These are phyloP conservation scores for Thelephora ganbajun DNA, from an alignment of 768 basidiomycete species.

Conservation along the genomic window DNA sequence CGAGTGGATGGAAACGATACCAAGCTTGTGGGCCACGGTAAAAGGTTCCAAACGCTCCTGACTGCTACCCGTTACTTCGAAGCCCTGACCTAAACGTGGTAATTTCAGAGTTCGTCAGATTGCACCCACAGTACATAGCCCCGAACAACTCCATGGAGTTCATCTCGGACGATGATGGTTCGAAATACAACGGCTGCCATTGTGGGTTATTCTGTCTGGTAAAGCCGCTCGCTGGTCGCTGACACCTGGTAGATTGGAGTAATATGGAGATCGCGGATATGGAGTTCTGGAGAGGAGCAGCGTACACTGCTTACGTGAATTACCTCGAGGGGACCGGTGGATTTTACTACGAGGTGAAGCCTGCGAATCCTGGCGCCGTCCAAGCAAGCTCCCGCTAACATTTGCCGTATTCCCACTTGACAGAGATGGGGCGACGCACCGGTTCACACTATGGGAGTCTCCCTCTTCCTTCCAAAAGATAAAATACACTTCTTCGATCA, in stretches of 20 bases:
- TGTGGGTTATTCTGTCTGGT: conserved; percentile 23
- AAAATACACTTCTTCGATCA: conserved; percentile 66
- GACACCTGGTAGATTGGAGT: conserved; percentile 33
- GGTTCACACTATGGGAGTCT: conserved; percentile 34
- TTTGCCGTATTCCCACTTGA: not conserved
- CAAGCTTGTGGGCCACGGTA: conserved; percentile 45
- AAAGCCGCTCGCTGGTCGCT: not conserved
- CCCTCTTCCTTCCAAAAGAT: conserved; percentile 33
- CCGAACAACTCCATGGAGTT: conserved; percentile 48
- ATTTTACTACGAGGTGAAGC: conserved; percentile 75
- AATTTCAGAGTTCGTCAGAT: conserved; percentile 36
- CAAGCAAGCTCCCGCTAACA: not conserved
- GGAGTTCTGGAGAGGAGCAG: conserved; percentile 77
- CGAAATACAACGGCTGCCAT: conserved; percentile 51
- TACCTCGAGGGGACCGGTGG: conserved; percentile 72
- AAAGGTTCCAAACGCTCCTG: conserved; percentile 27
- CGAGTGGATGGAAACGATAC: conserved; percentile 52
- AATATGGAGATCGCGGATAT: conserved; percentile 78
- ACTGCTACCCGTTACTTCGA: conserved; percentile 21
- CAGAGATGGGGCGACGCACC: conserved; percentile 32
- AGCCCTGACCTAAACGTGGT: no score
- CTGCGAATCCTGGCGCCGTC: not conserved
- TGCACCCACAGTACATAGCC: conserved; percentile 41
- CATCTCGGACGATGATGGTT: conserved; percentile 52
- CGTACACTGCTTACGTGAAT: conserved; percentile 76